These are phyloP conservation scores for Chytriomyces hyalinus DNA, from an alignment of 192 early-diverging fungal species.

Conservation along the genomic window DNA sequence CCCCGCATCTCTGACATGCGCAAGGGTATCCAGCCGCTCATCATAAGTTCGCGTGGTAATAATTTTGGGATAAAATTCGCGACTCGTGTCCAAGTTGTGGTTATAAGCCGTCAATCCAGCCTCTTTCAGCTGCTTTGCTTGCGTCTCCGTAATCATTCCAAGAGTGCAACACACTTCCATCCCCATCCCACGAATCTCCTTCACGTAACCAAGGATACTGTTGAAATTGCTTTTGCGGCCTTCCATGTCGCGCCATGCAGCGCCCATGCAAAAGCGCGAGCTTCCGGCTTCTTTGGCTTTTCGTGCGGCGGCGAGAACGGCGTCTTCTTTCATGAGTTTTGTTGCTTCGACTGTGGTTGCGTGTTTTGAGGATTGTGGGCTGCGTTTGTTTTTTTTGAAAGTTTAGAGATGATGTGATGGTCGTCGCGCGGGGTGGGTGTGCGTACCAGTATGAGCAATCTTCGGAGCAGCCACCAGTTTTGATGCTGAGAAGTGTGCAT, in stretches of 20 bases:
- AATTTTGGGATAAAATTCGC: slow-evolving; percentile 79
- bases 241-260: slow-evolving; percentile 80
- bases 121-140: slow-evolving; percentile 77
- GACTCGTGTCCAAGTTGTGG: slow-evolving; percentile 83
- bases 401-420: too few species aligned
- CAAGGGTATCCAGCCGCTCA: slow-evolving; percentile 77
- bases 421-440: too few species aligned
- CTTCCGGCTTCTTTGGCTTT: slow-evolving; percentile 77
- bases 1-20: slow-evolving; percentile 74
- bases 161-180: slow-evolving; percentile 90
- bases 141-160: slow-evolving; percentile 77
- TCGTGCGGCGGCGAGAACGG: slow-evolving; percentile 72
- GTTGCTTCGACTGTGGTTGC: slow-evolving; percentile 72
- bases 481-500: slow-evolving; percentile 80
- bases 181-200: slow-evolving; percentile 78
- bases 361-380: slow-evolving; percentile 78
- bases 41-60: slow-evolving; percentile 83
- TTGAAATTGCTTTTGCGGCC: slow-evolving; percentile 85
- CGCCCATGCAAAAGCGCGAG: slow-evolving; percentile 87
- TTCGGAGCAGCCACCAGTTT: slow-evolving; percentile 83
- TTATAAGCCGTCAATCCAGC: slow-evolving; percentile 87
- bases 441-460: slow-evolving; percentile 75
- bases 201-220: slow-evolving; percentile 75
- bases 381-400: slow-evolving; percentile 18
- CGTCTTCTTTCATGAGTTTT: slow-evolving; percentile 73